Evolutionary conservation across 75 land plant species (phyloP).

Genomic region (Azolla pinnata): DNA sequence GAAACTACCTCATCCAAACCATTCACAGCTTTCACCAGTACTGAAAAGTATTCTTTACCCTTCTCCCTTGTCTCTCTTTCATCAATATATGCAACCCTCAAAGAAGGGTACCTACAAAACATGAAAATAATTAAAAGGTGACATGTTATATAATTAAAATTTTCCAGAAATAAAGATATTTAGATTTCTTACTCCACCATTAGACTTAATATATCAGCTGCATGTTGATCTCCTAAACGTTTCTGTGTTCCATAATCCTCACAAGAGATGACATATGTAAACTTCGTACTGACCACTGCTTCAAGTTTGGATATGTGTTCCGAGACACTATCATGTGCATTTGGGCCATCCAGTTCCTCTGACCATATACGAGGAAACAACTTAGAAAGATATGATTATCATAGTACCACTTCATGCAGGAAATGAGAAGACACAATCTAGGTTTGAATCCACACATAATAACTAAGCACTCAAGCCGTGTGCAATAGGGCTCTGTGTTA

Average conservation of each 20-base stretch:
- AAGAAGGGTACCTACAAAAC: conserved; percentile 81
- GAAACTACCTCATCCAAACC: conserved; percentile 43
- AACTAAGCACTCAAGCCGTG: too few species aligned
- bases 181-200: conserved; percentile 83
- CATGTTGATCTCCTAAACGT: conserved; percentile 69
- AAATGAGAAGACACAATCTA: too few species aligned
- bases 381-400: conserved; percentile 38
- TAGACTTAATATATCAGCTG: conserved; percentile 82
- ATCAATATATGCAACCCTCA: conserved; percentile 96
- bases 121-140: too few species aligned
- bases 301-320: conserved; percentile 74
- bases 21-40: conserved; percentile 81
- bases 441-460: too few species aligned
- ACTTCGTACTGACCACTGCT: conserved; percentile 94
- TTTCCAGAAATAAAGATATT: too few species aligned
- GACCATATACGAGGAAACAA: too few species aligned
- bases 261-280: conserved; percentile 94
- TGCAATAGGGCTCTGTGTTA: too few species aligned
- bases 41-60: conserved; percentile 85
- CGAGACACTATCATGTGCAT: conserved; percentile 65
- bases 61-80: conserved; percentile 83
- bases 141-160: too few species aligned
- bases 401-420: too few species aligned
- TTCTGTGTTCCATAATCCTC: conserved; percentile 93
- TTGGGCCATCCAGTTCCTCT: conserved; percentile 75